Percentiles rank a stretch among this genome's conserved stretches.
Evolutionary conservation across 768 basidiomycete species (phyloP).

Genomic region (Rhizopogon roseolus): DNA sequence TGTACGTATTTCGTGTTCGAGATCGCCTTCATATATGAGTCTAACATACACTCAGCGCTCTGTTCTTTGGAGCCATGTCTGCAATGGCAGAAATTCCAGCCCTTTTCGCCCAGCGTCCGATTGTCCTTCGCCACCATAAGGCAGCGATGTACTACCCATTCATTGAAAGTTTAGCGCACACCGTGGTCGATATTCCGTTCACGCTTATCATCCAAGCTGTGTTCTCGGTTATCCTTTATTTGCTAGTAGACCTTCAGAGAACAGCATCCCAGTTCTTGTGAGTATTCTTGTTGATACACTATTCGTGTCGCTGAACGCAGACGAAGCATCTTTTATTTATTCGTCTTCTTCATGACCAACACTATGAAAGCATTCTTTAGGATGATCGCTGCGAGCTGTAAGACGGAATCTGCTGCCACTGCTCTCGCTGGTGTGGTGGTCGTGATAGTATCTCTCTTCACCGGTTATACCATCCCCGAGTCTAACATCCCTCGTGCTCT

Average conservation of each 20-base stretch:
- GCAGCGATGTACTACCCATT: conserved; percentile 51
- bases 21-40: background rate
- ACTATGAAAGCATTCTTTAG: conserved; percentile 86
- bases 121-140: conserved; percentile 36
- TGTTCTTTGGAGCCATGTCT: conserved; percentile 55
- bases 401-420: conserved; percentile 56
- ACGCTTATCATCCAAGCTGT: conserved; percentile 53
- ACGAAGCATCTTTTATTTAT: conserved; percentile 60
- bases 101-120: conserved; percentile 40
- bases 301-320: conserved; percentile 14
- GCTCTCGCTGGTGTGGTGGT: conserved; percentile 50
- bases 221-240: conserved; percentile 65
- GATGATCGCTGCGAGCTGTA: conserved; percentile 56
- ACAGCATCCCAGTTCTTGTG: conserved; percentile 63
- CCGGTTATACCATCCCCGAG: conserved; percentile 57
- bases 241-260: conserved; percentile 58
- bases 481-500: conserved; percentile 65
- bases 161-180: conserved; percentile 53
- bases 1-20: conserved; percentile 40
- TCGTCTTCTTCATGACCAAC: conserved; percentile 60
- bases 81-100: conserved; percentile 58
- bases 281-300: conserved; percentile 17
- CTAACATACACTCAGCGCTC: conserved; percentile 30
- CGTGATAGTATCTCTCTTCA: conserved; percentile 51
- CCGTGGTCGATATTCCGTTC: conserved; percentile 65